These are phyloP conservation scores for Pseudocercospora musae DNA, from an alignment of 2,329 filamentous ascomycete genomes.

Conservation along the genomic window DNA sequence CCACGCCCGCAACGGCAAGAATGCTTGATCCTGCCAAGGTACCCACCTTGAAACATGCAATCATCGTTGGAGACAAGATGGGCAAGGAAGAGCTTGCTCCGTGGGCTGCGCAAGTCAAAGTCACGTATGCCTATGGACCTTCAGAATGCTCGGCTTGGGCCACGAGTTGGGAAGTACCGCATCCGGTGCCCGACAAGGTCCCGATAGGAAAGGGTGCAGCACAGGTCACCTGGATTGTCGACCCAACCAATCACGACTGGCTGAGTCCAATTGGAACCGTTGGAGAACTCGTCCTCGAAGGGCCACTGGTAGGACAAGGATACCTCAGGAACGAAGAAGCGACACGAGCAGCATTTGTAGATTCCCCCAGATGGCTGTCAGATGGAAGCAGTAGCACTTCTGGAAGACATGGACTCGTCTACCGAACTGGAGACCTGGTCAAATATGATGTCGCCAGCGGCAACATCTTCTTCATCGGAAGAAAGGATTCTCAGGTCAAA, in stretches of 20 bases:
- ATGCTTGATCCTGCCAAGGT: constrained; percentile 7
- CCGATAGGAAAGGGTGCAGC: constrained; percentile 36
- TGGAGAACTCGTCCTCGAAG: constrained; percentile 48
- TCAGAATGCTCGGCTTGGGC: constrained; percentile 9
- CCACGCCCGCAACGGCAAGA: constrained; percentile 10
- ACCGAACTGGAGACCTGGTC: constrained; percentile 56
- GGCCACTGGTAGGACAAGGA: constrained; percentile 42
- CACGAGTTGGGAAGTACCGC: constrained; percentile 8
- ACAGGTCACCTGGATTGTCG: constrained; percentile 31
- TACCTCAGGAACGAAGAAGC: constrained; percentile 38
- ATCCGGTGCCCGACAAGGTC: constrained; percentile 18
- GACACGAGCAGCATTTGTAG: constrained; percentile 35
- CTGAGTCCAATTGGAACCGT: constrained; percentile 44
- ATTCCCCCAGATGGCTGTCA: constrained; percentile 23
- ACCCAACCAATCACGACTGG: constrained; percentile 23
- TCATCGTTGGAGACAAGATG: constrained; percentile 10
- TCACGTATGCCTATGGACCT: constrained; percentile 9
- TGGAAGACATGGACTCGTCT: constrained; percentile 5
- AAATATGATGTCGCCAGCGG: constrained; percentile 51
- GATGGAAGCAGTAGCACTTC: not conserved
- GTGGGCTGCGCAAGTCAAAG: not conserved
- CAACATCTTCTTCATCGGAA: constrained; percentile 53
- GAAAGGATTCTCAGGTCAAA: constrained; percentile 58
- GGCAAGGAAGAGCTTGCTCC: not conserved
- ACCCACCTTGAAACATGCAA: constrained; percentile 3